Conservation (phyloP, 257 asterid species). For the Solanum sitiens region DNA sequence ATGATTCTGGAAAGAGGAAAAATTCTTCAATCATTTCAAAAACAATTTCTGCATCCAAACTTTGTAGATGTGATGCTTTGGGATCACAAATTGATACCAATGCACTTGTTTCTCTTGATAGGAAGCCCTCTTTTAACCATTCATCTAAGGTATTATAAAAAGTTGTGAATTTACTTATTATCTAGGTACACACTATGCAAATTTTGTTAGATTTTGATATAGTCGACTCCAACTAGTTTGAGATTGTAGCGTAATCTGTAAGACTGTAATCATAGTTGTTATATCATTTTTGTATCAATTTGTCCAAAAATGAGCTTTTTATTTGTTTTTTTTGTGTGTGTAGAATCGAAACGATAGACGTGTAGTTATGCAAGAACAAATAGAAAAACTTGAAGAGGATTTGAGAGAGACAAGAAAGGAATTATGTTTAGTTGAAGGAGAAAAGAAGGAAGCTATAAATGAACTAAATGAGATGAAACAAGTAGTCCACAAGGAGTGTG, state of each 20-base stretch:
- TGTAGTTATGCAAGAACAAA: constrained; percentile 33
- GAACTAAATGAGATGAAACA: constrained; percentile 23
- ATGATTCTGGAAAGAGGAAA: constrained; percentile 33
- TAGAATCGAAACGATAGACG: constrained; percentile 23
- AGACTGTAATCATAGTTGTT: neutral
- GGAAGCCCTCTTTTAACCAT: constrained; percentile 20
- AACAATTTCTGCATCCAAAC: constrained; percentile 27
- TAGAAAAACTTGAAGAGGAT: constrained; percentile 45
- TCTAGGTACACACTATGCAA: neutral
- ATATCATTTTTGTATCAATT: neutral
- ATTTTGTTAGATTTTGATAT: neutral
- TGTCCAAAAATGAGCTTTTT: neutral
- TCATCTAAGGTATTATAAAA: constrained; percentile 14
- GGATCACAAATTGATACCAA: constrained; percentile 15
- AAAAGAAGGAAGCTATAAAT: constrained; percentile 22
- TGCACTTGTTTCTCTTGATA: constrained; percentile 8
- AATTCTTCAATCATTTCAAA: constrained; percentile 23
- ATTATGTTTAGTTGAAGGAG: constrained; percentile 10
- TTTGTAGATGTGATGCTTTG: neutral
- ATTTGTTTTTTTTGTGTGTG: neutral
- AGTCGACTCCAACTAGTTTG: neutral
- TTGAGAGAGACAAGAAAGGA: constrained; percentile 25
- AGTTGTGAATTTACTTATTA: neutral
- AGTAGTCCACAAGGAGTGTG: neutral
- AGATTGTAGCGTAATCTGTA: neutral